Evolutionary conservation across 1,139 yeast genomes (phyloP).

Genomic region (Diutina ranongensis): DNA sequence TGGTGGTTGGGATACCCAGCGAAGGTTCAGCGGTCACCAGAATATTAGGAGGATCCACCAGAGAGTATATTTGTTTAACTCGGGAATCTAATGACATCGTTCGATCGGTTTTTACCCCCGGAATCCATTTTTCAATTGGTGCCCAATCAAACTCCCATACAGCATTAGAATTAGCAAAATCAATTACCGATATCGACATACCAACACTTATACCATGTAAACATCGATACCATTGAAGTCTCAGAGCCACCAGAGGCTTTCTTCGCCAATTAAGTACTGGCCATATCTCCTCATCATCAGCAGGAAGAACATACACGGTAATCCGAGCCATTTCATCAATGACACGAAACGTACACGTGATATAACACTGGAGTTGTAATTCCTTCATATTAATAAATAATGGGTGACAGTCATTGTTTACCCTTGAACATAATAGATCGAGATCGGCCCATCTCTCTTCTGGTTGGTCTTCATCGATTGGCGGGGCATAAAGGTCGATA

Average conservation of each 20-base stretch:
- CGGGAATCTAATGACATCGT: background rate
- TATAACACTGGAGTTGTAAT: background rate
- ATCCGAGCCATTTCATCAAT: background rate
- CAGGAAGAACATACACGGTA: background rate
- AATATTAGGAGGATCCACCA: background rate
- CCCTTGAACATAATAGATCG: background rate
- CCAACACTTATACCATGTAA: background rate
- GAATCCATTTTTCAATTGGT: constrained; percentile 1
- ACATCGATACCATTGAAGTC: constrained; percentile 3
- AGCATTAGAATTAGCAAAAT: background rate
- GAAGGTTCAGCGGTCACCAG: too few relatives aligned
- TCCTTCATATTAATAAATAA: background rate
- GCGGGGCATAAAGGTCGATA: background rate
- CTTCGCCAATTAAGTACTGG: constrained; percentile 1
- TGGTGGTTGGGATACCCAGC: constrained; percentile 1
- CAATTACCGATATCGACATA: background rate
- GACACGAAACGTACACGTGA: background rate
- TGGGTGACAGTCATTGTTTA: background rate
- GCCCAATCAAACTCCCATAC: background rate
- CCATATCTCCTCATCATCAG: constrained; percentile 1
- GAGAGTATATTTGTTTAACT: background rate
- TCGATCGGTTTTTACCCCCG: background rate
- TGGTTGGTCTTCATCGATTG: background rate
- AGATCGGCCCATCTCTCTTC: constrained; percentile 4
- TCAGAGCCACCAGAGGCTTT: constrained; percentile 2